Percentiles rank a stretch among this genome's conserved stretches.
Evolutionary conservation across 2,329 filamentous ascomycete genomes (phyloP).

Genomic region (Capronia epimyces): DNA sequence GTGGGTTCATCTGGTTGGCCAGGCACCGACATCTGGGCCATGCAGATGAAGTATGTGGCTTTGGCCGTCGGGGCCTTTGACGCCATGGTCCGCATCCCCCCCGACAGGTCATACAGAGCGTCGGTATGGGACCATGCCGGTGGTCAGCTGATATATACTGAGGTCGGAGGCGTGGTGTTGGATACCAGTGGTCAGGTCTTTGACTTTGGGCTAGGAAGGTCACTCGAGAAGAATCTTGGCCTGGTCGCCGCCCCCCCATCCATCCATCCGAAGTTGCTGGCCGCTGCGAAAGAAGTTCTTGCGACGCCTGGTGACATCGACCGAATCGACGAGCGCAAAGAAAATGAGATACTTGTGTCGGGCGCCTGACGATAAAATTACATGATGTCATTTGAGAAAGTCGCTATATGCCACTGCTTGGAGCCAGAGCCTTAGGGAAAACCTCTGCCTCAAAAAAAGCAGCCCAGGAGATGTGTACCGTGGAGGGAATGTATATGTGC

Average conservation of each 20-base stretch:
- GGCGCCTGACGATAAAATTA: too few species aligned
- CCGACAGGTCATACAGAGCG: conserved; percentile 43
- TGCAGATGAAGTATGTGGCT: conserved; percentile 51
- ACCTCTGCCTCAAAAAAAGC: too few species aligned
- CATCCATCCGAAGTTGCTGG: not conserved
- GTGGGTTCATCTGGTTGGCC: conserved; percentile 44
- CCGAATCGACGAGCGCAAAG: not conserved
- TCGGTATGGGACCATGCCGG: conserved; percentile 55
- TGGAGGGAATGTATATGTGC: too few species aligned
- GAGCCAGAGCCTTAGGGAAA: too few species aligned
- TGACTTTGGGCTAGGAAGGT: conserved; percentile 44
- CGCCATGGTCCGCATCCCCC: conserved; percentile 47
- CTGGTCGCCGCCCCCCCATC: conserved; percentile 37
- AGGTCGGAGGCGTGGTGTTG: conserved; percentile 45
- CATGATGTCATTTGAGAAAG: too few species aligned
- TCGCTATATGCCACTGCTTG: too few species aligned
- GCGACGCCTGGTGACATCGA: not conserved
- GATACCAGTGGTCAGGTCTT: conserved; percentile 49
- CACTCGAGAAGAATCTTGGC: conserved; percentile 37
- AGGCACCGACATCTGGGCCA: conserved; percentile 47
- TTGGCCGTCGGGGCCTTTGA: conserved; percentile 48
- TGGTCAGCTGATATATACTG: conserved; percentile 48
- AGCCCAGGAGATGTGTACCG: too few species aligned
- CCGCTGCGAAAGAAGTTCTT: not conserved
- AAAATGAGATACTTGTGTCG: not conserved